Percentiles rank a stretch among this genome's conserved stretches.
phyloP scores from a whole-genome alignment of 139 green algal species.

The Haematococcus lacustris region DNA sequence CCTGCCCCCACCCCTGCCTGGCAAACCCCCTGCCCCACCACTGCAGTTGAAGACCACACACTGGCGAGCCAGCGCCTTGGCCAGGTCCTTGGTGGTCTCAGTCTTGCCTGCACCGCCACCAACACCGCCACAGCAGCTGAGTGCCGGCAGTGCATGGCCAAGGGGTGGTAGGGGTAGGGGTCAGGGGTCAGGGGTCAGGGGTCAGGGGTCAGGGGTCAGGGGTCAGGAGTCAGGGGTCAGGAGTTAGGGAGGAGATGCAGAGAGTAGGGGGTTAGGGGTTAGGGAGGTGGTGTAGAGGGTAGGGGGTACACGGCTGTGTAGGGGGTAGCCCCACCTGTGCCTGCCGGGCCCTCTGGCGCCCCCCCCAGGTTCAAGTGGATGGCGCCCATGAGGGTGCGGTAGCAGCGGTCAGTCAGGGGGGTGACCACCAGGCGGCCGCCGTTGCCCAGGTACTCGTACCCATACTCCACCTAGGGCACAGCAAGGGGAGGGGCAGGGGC shows the following conservation, averaged over 20 bases:
- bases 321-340: not conserved
- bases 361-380: constrained; percentile 71
- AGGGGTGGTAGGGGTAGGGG: not conserved
- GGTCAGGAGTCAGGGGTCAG: not conserved
- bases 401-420: constrained; percentile 69
- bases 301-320: too few species aligned
- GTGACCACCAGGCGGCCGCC: constrained; percentile 62
- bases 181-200: not conserved
- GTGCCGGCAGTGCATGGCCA: not conserved
- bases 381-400: constrained; percentile 67
- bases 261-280: not conserved
- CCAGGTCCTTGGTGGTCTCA: constrained; percentile 78
- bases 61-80: constrained; percentile 68
- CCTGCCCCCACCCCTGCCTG: too few species aligned
- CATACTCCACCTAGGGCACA: constrained; percentile 59
- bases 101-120: constrained; percentile 56
- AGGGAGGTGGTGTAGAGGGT: not conserved
- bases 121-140: not conserved
- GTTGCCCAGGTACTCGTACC: constrained; percentile 74
- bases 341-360: constrained; percentile 48
- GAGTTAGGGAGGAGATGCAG: not conserved
- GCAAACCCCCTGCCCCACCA: constrained; percentile 30
- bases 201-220: not conserved
- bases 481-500: too few species aligned
- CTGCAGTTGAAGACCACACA: constrained; percentile 82